phyloP scores from a whole-genome alignment of 306 rosid species.

The Cucumis melo region DNA sequence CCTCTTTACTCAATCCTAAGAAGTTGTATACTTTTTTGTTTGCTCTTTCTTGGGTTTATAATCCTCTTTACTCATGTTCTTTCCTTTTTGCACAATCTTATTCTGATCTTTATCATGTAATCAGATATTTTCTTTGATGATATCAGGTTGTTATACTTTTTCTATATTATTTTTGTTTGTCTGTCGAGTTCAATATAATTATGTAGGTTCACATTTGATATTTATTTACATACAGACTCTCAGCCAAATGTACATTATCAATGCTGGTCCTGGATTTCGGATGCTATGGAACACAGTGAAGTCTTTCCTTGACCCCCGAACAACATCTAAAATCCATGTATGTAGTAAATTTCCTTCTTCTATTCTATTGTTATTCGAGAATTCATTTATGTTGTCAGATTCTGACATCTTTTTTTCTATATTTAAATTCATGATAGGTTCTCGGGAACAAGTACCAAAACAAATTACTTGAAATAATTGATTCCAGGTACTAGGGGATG shows the following conservation, averaged over 20 bases:
- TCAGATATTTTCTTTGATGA: neutral
- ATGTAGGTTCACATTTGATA: neutral
- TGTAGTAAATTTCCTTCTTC: conserved; percentile 20
- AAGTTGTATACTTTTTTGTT: neutral
- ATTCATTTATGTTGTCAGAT: neutral
- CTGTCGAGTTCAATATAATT: neutral
- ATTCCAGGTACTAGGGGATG: conserved; percentile 52
- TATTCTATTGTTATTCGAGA: neutral
- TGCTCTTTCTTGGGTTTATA: neutral
- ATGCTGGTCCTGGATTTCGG: conserved; percentile 98
- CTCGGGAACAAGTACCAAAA: conserved; percentile 94
- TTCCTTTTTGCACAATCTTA: neutral
- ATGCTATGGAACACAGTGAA: conserved; percentile 80
- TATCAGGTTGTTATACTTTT: neutral
- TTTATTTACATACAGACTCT: conserved; percentile 49
- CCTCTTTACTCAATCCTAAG: neutral
- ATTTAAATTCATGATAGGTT: conserved; percentile 36
- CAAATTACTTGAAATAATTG: conserved; percentile 80
- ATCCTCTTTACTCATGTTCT: neutral
- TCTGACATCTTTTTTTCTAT: neutral
- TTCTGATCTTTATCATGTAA: neutral
- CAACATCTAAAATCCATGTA: conserved; percentile 95
- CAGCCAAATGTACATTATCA: conserved; percentile 86
- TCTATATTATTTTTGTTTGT: neutral
- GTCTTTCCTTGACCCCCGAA: conserved; percentile 84